phyloP scores from a whole-genome alignment of 2,329 filamentous ascomycete species.

The Aspergillus terreus region DNA sequence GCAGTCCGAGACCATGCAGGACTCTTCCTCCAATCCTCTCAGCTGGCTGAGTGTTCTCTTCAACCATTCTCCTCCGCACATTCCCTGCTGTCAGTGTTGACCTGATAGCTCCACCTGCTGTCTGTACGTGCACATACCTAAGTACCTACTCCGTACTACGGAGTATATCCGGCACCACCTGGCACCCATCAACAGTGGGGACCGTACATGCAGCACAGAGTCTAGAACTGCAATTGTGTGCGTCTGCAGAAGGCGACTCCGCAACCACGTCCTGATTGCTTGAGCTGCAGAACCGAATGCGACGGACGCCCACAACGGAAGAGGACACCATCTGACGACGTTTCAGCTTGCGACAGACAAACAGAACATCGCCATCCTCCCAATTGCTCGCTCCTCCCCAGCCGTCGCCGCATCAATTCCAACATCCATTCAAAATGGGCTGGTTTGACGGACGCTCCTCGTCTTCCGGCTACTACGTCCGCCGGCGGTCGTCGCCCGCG shows the following conservation, averaged over 20 bases:
- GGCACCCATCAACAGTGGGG: constrained; percentile 11
- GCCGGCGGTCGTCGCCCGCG: constrained; percentile 34
- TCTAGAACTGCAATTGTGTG: constrained; percentile 16
- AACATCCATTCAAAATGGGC: constrained; percentile 32
- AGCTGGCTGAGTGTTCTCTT: not conserved
- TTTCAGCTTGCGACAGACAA: too few relatives aligned
- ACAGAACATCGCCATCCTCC: too few relatives aligned
- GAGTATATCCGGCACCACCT: not conserved
- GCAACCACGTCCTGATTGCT: constrained; percentile 12
- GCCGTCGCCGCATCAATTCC: not conserved
- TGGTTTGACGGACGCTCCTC: constrained; percentile 44
- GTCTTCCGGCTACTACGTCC: constrained; percentile 21
- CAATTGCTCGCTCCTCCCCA: not conserved
- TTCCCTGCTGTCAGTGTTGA: not conserved
- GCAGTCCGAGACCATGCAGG: not conserved
- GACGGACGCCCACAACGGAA: constrained; percentile 2
- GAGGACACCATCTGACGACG: not conserved
- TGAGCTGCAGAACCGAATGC: constrained; percentile 7
- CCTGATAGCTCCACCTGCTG: not conserved
- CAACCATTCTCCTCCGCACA: not conserved
- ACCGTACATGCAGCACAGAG: constrained; percentile 13
- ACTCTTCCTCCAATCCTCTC: not conserved
- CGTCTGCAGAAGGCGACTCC: constrained; percentile 16
- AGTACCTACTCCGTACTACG: not conserved
- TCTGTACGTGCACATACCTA: not conserved